Percentiles rank a stretch among this genome's conserved stretches.
phyloP scores from a whole-genome alignment of 2,329 filamentous ascomycete species.

The Pseudogymnoascus sp. region DNA sequence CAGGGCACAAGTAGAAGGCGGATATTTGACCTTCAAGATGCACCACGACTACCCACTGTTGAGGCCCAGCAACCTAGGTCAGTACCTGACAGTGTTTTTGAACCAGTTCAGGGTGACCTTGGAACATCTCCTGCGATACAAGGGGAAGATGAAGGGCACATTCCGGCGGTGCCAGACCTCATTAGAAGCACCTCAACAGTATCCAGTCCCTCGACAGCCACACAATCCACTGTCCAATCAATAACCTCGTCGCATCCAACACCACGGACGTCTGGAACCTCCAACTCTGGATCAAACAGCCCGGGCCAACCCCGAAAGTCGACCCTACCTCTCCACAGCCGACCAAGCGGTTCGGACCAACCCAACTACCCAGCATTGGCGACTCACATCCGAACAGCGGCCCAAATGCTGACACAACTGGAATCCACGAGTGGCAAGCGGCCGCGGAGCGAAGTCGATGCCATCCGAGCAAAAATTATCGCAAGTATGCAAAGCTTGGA shows the following conservation, averaged over 20 bases:
- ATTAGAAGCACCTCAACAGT: slow-evolving; percentile 32
- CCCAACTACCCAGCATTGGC: slow-evolving; percentile 77
- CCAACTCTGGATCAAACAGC: slow-evolving; percentile 62
- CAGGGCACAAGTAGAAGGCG: slow-evolving; percentile 49
- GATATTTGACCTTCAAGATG: slow-evolving; percentile 65
- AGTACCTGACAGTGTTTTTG: slow-evolving; percentile 66
- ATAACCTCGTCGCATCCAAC: slow-evolving; percentile 51
- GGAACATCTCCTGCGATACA: slow-evolving; percentile 66
- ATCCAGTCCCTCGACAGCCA: slow-evolving; percentile 53
- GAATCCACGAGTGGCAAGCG: slow-evolving; percentile 75
- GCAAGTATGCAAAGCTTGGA: slow-evolving; percentile 85
- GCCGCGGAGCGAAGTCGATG: slow-evolving; percentile 72
- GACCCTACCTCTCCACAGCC: slow-evolving; percentile 49
- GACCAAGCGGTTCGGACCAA: slow-evolving; percentile 55
- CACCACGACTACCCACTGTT: slow-evolving; percentile 44
- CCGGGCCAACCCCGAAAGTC: slow-evolving; percentile 51
- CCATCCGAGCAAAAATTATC: slow-evolving; percentile 80
- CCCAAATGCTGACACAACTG: slow-evolving; percentile 79
- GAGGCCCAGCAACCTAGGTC: slow-evolving; percentile 16
- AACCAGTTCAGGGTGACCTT: slow-evolving; percentile 72
- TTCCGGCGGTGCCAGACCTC: slow-evolving; percentile 27
- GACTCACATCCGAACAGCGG: slow-evolving; percentile 81
- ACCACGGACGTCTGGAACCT: slow-evolving; percentile 63
- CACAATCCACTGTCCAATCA: slow-evolving; percentile 45
- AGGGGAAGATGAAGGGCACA: slow-evolving; percentile 41